Percentiles rank a stretch among this genome's conserved stretches.
These are phyloP conservation scores for Aspergillus haitiensis DNA, from an alignment of 495 filamentous ascomycete species.

Conservation along the genomic window DNA sequence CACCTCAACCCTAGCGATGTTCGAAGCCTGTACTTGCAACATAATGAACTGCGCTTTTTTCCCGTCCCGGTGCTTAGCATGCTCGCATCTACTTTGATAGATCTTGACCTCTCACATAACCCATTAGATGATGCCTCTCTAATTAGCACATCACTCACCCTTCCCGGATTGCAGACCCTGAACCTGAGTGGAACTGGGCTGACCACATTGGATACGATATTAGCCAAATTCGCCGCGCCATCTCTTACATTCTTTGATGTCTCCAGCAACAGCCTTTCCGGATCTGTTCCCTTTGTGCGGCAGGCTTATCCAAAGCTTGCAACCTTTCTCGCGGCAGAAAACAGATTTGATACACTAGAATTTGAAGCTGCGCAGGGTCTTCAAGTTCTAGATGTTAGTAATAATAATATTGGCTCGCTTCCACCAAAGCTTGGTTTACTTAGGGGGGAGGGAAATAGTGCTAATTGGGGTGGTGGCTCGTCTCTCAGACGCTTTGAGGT, in stretches of 20 bases:
- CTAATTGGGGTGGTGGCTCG: slow-evolving; percentile 39
- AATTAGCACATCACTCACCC: slow-evolving; percentile 55
- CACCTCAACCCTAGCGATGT: slow-evolving; percentile 47
- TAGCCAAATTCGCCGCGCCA: slow-evolving; percentile 65
- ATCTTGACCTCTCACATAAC: slow-evolving; percentile 79
- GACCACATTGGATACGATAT: slow-evolving; percentile 61
- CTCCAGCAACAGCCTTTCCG: slow-evolving; percentile 72
- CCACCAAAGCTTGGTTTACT: slow-evolving; percentile 77
- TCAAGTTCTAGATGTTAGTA: slow-evolving; percentile 71
- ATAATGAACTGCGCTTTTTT: slow-evolving; percentile 70
- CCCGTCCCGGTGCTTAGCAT: slow-evolving; percentile 63
- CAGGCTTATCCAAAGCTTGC: slow-evolving; percentile 63
- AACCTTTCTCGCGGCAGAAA: slow-evolving; percentile 71
- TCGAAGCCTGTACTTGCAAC: slow-evolving; percentile 64
- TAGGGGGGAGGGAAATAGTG: slow-evolving; percentile 48
- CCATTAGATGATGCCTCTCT: slow-evolving; percentile 64
- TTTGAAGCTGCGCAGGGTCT: slow-evolving; percentile 75
- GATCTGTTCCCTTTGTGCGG: slow-evolving; percentile 58
- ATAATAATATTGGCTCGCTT: slow-evolving; percentile 77
- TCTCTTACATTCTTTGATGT: slow-evolving; percentile 73
- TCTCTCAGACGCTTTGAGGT: slow-evolving; percentile 60
- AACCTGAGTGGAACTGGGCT: slow-evolving; percentile 70
- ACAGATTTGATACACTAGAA: slow-evolving; percentile 67
- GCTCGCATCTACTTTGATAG: slow-evolving; percentile 66
- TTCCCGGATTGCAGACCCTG: slow-evolving; percentile 73